Base-by-base conservation (phyloP, 768 basidiomycete genomes). In the Suillus spraguei region DNA sequence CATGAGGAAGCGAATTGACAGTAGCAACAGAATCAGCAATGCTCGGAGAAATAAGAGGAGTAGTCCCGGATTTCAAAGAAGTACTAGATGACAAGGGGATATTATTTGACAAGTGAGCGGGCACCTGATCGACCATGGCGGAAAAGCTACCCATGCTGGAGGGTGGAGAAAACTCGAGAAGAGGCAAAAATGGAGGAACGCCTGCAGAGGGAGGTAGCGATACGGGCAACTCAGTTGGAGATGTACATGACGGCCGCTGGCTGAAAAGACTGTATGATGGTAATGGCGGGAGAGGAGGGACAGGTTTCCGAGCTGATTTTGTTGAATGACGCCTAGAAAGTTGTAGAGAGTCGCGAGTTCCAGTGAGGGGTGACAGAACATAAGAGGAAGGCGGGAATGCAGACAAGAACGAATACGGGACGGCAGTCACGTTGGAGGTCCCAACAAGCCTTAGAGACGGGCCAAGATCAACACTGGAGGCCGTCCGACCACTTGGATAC, bases 321-420 rank as follows among this genome's bases (percentile, higher is more conserved):
- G 62, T 67, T 39, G 64, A 60, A 4, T 69, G 62, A 2, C 59
- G 65, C 49, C 60, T 68, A 0, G 70, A 66, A 5, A 75, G 46
- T 61, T 74, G 75, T n/a, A 76, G 49, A 35, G 74, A 76, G 56
- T 76, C 75, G 22, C 74, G 64, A 5, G 67, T 44, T 3, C 67
- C 66, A 61, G 61, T 66, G 13, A 73, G 63, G 32, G 74, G 73
- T 13, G 75, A 73, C 0, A n/a, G 22, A 14, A 49, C 11, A 60
- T 56, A 4, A 20, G 63, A 60, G n/a, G 61, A 22, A 36, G 70
- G 73, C 0, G 74, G 74, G 32, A 60, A 46, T 9, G 66, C 68
- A 5, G 71, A 68, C 10, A 75, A 67, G 44, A 75, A 76, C 55
- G 66, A 39, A 13, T 62, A 75, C 6, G 65, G 63, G 9, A 69